Percentiles rank a stretch among this genome's conserved stretches.
phyloP scores from a whole-genome alignment of 2,329 filamentous ascomycete genomes.

The Trichoderma pleuroti region DNA sequence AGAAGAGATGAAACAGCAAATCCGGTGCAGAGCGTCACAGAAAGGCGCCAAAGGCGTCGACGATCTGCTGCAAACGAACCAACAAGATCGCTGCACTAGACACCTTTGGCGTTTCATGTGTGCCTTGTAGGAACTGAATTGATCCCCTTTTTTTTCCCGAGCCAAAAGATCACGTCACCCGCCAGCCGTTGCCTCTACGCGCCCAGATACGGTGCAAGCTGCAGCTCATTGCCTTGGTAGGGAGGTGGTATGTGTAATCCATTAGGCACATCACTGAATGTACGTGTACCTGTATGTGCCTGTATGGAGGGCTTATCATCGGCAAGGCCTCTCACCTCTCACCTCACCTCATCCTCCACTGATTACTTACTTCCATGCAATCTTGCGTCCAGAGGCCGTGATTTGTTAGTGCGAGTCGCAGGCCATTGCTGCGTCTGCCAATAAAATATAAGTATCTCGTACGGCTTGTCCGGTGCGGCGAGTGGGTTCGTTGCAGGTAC shows the following conservation, averaged over 20 bases:
- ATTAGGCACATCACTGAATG: not conserved
- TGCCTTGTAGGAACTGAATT: not conserved
- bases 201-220: not conserved
- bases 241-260: not conserved
- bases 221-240: not conserved
- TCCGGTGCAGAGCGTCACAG: not conserved
- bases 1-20: not conserved
- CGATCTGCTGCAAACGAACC: not conserved
- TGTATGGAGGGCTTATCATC: not conserved
- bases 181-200: not conserved
- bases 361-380: not conserved
- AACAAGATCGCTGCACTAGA: not conserved
- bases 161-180: not conserved
- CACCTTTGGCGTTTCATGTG: not conserved
- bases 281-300: not conserved
- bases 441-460: not conserved
- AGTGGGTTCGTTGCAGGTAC: not conserved
- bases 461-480: not conserved
- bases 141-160: not conserved
- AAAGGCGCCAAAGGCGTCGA: not conserved
- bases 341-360: not conserved
- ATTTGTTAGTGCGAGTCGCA: not conserved
- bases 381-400: not conserved
- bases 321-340: not conserved
- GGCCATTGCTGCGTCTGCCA: not conserved